Evolutionary conservation across 2,329 filamentous ascomycete species (phyloP).

Genomic region (Epichloe glyceriae): DNA sequence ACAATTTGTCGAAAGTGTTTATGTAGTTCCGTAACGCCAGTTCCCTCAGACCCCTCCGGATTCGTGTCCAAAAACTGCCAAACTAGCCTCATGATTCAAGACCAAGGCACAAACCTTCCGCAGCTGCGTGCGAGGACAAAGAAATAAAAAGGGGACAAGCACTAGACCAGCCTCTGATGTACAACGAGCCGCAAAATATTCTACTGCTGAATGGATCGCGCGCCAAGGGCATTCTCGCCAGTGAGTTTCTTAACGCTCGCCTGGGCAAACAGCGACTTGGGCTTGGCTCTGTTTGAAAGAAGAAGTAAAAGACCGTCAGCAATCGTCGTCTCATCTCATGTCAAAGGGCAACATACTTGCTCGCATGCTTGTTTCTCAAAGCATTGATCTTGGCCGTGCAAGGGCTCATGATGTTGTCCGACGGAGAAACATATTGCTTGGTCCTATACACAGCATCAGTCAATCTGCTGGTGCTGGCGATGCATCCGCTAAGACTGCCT

Average conservation of each 20-base stretch:
- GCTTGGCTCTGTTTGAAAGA: conserved; percentile 39
- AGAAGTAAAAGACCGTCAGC: background rate
- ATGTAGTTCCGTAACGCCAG: conserved; percentile 1
- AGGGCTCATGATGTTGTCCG: conserved; percentile 81
- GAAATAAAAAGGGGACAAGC: background rate
- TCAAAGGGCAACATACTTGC: conserved; percentile 47
- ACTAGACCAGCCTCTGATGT: background rate
- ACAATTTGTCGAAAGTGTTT: background rate
- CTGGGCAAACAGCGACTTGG: conserved; percentile 55
- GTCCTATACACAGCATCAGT: conserved; percentile 5
- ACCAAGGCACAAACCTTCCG: background rate
- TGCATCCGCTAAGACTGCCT: background rate
- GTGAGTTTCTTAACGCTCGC: conserved; percentile 50
- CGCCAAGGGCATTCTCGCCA: conserved; percentile 29
- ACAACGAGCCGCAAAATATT: background rate
- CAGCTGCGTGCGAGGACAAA: background rate
- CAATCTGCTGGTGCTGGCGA: background rate
- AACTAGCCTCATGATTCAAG: background rate
- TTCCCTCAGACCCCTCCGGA: background rate
- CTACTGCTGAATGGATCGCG: conserved; percentile 21
- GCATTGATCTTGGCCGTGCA: conserved; percentile 72
- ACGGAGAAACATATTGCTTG: conserved; percentile 57
- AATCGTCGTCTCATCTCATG: too few species aligned
- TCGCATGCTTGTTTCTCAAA: conserved; percentile 66
- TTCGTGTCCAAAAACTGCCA: background rate